phyloP scores from a whole-genome alignment of 176 grass and related monocot species.

The Oryza coarctata region DNA sequence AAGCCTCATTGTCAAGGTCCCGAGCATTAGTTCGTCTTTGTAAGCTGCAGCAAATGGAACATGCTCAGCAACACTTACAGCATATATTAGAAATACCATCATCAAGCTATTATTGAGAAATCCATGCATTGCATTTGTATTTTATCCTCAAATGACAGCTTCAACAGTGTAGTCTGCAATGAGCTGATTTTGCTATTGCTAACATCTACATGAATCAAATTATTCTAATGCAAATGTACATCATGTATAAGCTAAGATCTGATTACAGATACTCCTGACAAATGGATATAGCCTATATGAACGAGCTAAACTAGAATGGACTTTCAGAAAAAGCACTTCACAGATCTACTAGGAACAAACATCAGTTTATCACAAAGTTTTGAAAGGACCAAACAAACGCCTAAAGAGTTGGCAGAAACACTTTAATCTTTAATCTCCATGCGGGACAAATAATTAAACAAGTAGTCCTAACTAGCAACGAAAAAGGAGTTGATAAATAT shows the following conservation, averaged over 20 bases:
- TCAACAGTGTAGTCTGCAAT: not conserved
- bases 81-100: not conserved
- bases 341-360: not conserved
- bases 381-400: not conserved
- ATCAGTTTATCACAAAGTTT: not conserved
- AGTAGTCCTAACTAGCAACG: not conserved
- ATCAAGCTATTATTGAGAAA: not conserved
- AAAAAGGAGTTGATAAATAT: not conserved
- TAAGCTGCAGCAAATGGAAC: slow-evolving; percentile 56
- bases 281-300: not conserved
- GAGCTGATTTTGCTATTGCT: not conserved
- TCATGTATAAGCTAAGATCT: not conserved
- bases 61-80: not conserved
- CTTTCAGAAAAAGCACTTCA: not conserved
- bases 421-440: slow-evolving; percentile 19
- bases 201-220: not conserved
- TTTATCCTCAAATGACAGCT: not conserved
- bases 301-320: slow-evolving; percentile 13
- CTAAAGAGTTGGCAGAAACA: not conserved
- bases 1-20: slow-evolving; percentile 83
- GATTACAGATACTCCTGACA: not conserved
- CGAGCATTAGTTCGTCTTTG: slow-evolving; percentile 64
- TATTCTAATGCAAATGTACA: not conserved
- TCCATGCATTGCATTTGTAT: not conserved
- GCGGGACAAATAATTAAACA: not conserved